phyloP scores from a whole-genome alignment of 1,284 basidiomycete genomes.

The Microbotryum saponariae region DNA sequence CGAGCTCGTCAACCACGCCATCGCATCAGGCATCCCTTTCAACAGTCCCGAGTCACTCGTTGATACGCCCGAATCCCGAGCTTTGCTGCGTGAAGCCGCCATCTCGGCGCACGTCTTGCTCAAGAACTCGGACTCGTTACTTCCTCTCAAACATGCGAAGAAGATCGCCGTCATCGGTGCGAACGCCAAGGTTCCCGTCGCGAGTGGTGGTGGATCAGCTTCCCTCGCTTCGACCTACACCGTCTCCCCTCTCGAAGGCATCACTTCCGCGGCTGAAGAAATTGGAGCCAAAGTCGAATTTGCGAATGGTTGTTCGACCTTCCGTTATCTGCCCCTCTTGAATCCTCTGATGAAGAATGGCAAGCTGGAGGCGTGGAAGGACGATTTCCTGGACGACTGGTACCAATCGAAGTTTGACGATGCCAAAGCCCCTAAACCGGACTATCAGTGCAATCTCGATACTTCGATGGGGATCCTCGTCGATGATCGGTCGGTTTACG shows the following conservation, averaged over 20 bases:
- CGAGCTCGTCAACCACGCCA: conserved; percentile 24
- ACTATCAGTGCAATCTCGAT: background rate
- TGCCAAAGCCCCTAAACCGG: background rate
- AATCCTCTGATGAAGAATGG: conserved; percentile 8
- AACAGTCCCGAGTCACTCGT: conserved; percentile 16
- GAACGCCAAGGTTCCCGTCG: conserved; percentile 50
- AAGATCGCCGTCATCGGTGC: conserved; percentile 68
- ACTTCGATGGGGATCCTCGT: conserved; percentile 1
- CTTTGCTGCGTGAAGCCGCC: conserved; percentile 54
- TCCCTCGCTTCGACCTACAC: conserved; percentile 64
- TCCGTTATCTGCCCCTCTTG: conserved; percentile 32
- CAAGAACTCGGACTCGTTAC: conserved; percentile 54
- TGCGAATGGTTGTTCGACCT: conserved; percentile 38
- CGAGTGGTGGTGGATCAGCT: conserved; percentile 69
- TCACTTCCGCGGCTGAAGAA: conserved; percentile 49
- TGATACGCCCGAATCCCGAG: conserved; percentile 50
- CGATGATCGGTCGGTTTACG: background rate
- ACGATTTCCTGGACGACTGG: background rate
- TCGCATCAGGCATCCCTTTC: conserved; percentile 23
- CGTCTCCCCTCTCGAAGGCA: conserved; percentile 55
- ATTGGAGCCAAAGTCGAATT: conserved; percentile 43
- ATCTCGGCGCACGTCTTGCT: conserved; percentile 60
- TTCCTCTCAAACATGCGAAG: conserved; percentile 55
- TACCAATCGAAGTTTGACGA: background rate
- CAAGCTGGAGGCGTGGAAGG: background rate